A percentile compares a stretch with the other conserved stretches of the same genome.
Evolutionary conservation across 2,329 filamentous ascomycete genomes (phyloP).

Genomic region (Calonectria hongkongensis): DNA sequence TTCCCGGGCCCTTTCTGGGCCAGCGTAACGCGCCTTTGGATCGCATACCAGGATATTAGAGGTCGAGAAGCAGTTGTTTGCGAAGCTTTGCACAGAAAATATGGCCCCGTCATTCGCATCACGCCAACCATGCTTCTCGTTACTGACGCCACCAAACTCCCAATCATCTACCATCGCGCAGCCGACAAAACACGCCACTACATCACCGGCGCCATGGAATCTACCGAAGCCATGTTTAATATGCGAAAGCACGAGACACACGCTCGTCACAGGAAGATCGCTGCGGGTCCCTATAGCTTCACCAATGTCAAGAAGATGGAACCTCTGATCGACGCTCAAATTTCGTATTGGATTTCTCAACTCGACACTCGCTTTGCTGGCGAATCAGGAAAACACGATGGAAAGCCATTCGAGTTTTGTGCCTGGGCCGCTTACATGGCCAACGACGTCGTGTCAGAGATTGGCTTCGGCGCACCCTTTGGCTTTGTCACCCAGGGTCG

Average conservation of each 20-base stretch:
- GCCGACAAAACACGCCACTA: neutral
- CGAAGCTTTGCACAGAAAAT: neutral
- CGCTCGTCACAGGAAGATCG: neutral
- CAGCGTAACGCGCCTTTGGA: neutral
- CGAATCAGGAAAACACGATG: neutral
- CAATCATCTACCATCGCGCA: neutral
- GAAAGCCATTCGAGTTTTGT: neutral
- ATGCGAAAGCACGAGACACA: constrained; percentile 7
- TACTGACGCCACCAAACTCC: neutral
- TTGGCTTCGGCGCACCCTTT: neutral
- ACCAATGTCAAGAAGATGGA: constrained; percentile 6
- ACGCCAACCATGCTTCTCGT: constrained; percentile 4
- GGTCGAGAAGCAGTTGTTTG: neutral
- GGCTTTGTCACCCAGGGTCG: neutral
- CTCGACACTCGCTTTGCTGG: neutral
- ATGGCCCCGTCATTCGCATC: constrained; percentile 1
- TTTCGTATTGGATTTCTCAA: neutral
- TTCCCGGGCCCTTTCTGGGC: constrained; percentile 1
- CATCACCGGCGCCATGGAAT: neutral
- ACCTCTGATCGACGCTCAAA: neutral
- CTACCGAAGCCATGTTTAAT: constrained; percentile 1
- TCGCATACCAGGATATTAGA: neutral
- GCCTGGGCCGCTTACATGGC: neutral
- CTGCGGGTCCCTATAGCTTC: neutral
- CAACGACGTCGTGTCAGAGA: neutral